A percentile compares a stretch with the other conserved stretches of the same genome.
These are phyloP conservation scores for Pichia phayaonensis DNA, from an alignment of 805 yeast genomes.

Conservation along the genomic window DNA sequence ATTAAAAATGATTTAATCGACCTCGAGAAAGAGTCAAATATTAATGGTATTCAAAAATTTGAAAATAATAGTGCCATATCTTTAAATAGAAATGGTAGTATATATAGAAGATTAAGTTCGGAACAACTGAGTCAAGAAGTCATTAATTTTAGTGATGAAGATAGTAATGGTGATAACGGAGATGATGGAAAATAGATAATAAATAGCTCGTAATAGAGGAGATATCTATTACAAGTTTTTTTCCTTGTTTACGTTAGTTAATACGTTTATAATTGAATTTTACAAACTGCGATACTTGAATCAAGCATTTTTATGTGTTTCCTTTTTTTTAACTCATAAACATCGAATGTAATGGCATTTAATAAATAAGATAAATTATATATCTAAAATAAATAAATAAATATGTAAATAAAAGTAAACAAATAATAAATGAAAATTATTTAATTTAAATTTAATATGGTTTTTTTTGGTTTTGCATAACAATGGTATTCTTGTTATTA, in stretches of 20 bases:
- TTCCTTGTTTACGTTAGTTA: neutral
- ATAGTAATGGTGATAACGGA: conserved; percentile 11
- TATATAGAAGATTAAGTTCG: conserved; percentile 12
- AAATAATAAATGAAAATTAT: neutral
- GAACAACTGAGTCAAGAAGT: conserved; percentile 20
- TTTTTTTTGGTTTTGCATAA: neutral
- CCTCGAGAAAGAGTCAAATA: neutral
- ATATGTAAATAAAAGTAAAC: neutral
- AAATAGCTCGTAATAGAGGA: neutral
- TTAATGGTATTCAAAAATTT: neutral
- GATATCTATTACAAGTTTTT: neutral
- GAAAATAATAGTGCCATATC: neutral
- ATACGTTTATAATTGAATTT: neutral
- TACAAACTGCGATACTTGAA: neutral
- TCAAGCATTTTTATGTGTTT: neutral
- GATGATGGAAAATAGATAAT: neutral
- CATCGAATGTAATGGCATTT: conserved; percentile 10
- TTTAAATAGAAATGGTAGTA: neutral
- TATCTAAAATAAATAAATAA: conserved; percentile 6
- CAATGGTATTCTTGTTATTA: neutral
- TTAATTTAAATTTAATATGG: neutral
- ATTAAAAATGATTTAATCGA: conserved; percentile 5
- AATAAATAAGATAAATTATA: conserved; percentile 6
- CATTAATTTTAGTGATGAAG: conserved; percentile 21
- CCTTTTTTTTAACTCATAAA: conserved; percentile 1